Percentiles rank a stretch among this genome's conserved stretches.
phyloP scores from a whole-genome alignment of 768 basidiomycete genomes.

The Boletus bicolor region DNA sequence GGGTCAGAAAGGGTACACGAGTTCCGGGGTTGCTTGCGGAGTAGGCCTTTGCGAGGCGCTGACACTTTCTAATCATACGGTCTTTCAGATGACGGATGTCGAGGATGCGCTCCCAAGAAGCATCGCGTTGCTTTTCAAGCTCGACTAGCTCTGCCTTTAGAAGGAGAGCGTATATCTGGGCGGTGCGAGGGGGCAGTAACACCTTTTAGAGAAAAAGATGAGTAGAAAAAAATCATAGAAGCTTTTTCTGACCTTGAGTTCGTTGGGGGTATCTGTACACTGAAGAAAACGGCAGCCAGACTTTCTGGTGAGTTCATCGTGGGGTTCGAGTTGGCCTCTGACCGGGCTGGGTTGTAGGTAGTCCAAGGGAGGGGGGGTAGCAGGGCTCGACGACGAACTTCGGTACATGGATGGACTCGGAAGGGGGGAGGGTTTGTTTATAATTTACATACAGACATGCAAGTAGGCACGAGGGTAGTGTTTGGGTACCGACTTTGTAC shows the following conservation, averaged over 20 bases:
- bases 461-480: slow-evolving; percentile 13
- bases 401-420: slow-evolving; percentile 15
- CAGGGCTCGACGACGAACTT: slow-evolving; percentile 24
- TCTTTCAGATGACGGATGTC: slow-evolving; percentile 78
- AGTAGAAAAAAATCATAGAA: neutral
- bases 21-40: slow-evolving; percentile 39
- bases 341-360: slow-evolving; percentile 64
- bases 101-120: slow-evolving; percentile 67
- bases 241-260: slow-evolving; percentile 55
- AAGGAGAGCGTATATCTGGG: slow-evolving; percentile 62
- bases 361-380: slow-evolving; percentile 39
- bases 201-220: slow-evolving; percentile 42
- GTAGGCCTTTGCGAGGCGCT: slow-evolving; percentile 51
- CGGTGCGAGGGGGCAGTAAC: slow-evolving; percentile 64
- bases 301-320: slow-evolving; percentile 45
- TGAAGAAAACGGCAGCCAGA: slow-evolving; percentile 72
- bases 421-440: slow-evolving; percentile 3
- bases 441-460: neutral
- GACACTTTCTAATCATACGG: slow-evolving; percentile 78
- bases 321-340: slow-evolving; percentile 72
- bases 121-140: slow-evolving; percentile 50
- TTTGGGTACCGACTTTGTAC: slow-evolving; percentile 31
- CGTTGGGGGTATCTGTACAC: slow-evolving; percentile 72
- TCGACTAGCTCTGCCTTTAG: slow-evolving; percentile 60
- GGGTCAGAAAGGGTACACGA: slow-evolving; percentile 54